Percentiles rank a stretch among this genome's conserved stretches.
phyloP scores from a whole-genome alignment of 805 yeast species.

The Martiniozyma abietophila region DNA sequence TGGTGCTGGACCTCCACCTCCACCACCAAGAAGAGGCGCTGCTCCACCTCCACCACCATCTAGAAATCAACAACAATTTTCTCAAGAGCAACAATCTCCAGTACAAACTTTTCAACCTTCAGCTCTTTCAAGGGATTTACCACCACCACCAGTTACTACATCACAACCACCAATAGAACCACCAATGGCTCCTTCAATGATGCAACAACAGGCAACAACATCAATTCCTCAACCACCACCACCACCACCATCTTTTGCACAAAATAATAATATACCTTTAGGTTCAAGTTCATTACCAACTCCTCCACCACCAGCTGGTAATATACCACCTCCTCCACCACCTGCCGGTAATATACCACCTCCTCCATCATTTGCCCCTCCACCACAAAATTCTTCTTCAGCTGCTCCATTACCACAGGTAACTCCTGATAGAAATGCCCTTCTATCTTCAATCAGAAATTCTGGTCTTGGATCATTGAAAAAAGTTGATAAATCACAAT shows the following conservation, averaged over 20 bases:
- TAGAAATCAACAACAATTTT: constrained; percentile 11
- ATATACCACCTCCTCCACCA: constrained; percentile 17
- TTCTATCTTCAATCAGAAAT: constrained; percentile 77
- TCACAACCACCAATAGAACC: constrained; percentile 11
- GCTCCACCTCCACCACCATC: constrained; percentile 42
- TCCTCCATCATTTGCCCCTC: constrained; percentile 26
- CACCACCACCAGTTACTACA: constrained; percentile 13
- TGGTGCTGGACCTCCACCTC: constrained; percentile 20
- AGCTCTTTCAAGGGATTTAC: not conserved
- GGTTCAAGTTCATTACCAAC: constrained; percentile 25
- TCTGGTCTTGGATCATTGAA: constrained; percentile 64
- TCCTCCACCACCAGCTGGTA: constrained; percentile 14
- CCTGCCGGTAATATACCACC: constrained; percentile 23
- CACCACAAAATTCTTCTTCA: constrained; percentile 24
- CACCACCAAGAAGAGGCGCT: constrained; percentile 26
- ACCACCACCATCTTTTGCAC: constrained; percentile 20
- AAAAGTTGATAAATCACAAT: constrained; percentile 73
- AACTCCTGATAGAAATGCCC: constrained; percentile 60
- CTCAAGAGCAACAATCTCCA: constrained; percentile 3
- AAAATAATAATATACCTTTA: constrained; percentile 10
- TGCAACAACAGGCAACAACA: constrained; percentile 32
- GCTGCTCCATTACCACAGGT: constrained; percentile 29
- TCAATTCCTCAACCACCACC: constrained; percentile 16
- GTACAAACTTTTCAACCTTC: not conserved
- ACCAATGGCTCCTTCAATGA: constrained; percentile 13